These are phyloP conservation scores for Papiliotrema fonsecae DNA, from an alignment of 1,284 basidiomycete species.

Conservation along the genomic window DNA sequence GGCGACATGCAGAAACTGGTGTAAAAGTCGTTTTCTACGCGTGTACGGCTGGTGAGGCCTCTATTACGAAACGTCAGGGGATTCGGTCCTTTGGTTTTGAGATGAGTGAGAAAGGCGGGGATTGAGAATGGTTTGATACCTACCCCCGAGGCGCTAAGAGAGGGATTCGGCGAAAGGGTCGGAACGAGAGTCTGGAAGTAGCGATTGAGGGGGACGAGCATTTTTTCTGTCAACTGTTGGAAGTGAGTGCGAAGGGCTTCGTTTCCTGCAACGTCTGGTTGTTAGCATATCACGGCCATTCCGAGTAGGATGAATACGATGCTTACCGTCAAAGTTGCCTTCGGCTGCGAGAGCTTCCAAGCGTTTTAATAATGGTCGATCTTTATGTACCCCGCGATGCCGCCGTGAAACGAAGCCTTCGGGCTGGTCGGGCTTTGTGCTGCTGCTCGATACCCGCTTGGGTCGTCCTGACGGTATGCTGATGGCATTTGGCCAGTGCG, in stretches of 20 bases:
- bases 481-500: constrained; percentile 85
- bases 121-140: constrained; percentile 71
- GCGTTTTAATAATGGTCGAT: constrained; percentile 59
- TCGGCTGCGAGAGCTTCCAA: constrained; percentile 38
- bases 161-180: constrained; percentile 16
- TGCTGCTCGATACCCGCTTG: constrained; percentile 26
- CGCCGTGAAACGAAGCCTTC: constrained; percentile 72
- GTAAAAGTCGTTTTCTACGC: constrained; percentile 48
- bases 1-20: constrained; percentile 44
- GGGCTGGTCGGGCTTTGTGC: constrained; percentile 51
- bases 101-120: constrained; percentile 70
- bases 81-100: constrained; percentile 68
- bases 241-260: constrained; percentile 75
- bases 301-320: background rate
- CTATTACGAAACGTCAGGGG: constrained; percentile 64
- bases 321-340: constrained; percentile 42
- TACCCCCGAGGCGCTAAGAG: constrained; percentile 10
- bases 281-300: constrained; percentile 6
- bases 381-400: constrained; percentile 80
- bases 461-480: constrained; percentile 31
- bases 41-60: constrained; percentile 37
- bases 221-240: constrained; percentile 75
- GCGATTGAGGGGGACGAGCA: constrained; percentile 87
- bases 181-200: constrained; percentile 90
- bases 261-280: constrained; percentile 52